Base-by-base conservation (phyloP, 805 yeast species). In the Candida krabiensis region DNA sequence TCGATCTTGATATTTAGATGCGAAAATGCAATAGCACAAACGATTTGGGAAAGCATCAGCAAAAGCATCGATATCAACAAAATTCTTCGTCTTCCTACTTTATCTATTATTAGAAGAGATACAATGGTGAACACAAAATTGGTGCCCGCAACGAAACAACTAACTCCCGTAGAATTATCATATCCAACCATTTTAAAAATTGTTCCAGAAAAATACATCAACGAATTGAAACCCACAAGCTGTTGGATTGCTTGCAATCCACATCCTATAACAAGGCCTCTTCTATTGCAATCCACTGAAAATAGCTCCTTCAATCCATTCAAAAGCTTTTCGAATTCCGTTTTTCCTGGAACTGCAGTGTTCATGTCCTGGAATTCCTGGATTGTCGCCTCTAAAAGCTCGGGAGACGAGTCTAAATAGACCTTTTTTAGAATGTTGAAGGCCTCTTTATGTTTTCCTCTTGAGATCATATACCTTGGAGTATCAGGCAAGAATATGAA, bases 231-330 rank as follows among this genome's bases (percentile, higher is more conserved):
- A 4, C 81, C 81, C 14, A 78, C 74, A 45, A 75, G 70, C 50
- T 75, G 81, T 55, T 75, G 81, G 41, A 70, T 66, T 17, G 77
- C 79, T 49, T 75, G 80, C 39, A 75, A 64, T 9, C 80, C 80
- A 61, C 80, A 75, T 2, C 74, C 80, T 41, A 75, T 66, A 15
- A 73, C 59, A 36, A 75, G 64, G 3, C 80, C 80, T 41, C 81
- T 65, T 30, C 66, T 64, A 55, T 75, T 75, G 4, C 77, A 72
- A 13, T 67, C 66, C 13, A 54, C 55, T 4, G 53, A 42, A 50
- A 72, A 77, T 41, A 73, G 60, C 19, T 70, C 53, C 43, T 60
- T 66, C 41, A 73, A 55, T 4, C 72, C 62, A 41, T 62, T 66
- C 65, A 67, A 60, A 6, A 52, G 31, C 19, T 37, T 44, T 9